Base-by-base conservation (phyloP, 2,329 filamentous ascomycete species). In the Neopestalotiopsis sp. region DNA sequence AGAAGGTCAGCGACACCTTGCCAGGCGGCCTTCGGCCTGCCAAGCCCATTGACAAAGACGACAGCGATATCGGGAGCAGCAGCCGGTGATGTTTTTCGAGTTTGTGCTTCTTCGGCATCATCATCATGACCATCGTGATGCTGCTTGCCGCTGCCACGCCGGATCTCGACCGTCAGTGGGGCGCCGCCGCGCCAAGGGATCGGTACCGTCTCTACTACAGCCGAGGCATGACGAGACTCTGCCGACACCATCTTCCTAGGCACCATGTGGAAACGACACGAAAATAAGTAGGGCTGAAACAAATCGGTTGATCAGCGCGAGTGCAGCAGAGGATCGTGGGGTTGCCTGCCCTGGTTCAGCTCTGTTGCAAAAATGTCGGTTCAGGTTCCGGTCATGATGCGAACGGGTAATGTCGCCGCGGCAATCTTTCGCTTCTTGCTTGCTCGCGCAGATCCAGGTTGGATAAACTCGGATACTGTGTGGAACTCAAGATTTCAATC, bases 41-140 rank as follows among this genome's bases (percentile, higher is more conserved):
- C 64, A 4, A 66, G 49, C 5, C 64, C 64, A 20, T 66, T 66
- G 14, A 66, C 64, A 45, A 66, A 66, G 64, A 66, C 32, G 13
- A 66, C 45, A 17, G 9, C 13, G 5, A 52, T 38, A 38, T 38
- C 10, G 34, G 6, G 34, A 38, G 34, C 10, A 9, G 6, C 10
- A 38, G 34, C 34, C 34, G 34, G 6, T 10, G 34, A 4, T 10
- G 34, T 6, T 24, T 24, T 24, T 24, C 24, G 24, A 24, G 24
- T 24, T 14, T 49, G 45, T 49, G 45, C 13, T 20, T 4, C 14
- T 52, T n/a, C 45, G 34, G 34, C 5, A 38, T 3, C 10, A 38
- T 58, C 40, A 38, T 38, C 17, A 28, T 38, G 17, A 24, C 28
- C 4, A 17, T 13, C 34, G 20, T 17, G 28, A 28, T 10, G 4